Evolutionary conservation across 202 grass and related monocot species (phyloP), one percentile per base, ranked within the genome.

Genomic region (Zizania palustris): DNA sequence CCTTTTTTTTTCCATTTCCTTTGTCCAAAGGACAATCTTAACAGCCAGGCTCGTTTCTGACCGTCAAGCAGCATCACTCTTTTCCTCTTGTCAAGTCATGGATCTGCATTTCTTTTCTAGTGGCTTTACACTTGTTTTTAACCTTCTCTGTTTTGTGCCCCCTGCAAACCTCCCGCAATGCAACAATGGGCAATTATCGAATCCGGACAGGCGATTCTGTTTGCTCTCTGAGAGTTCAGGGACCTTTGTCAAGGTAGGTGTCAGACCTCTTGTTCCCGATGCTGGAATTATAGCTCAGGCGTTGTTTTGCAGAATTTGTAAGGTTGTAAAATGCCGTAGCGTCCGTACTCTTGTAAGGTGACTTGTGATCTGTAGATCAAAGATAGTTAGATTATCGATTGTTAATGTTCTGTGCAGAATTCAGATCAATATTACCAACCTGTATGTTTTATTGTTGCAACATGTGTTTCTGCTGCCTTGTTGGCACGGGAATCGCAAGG

Each of bases 131-230:
- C 55, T 66, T 58, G 45, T 37, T 70, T 70, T 15, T 45, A 68
- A 62, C n/a, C 37, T 13, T 21, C 62, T 54, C 67, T 69, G 11
- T 60, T 68, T 46, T 79, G 13, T 69, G 65, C 63, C 40, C 53
- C 51, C 35, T 69, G 22, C 39, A 45, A 79, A 69, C 53, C 16
- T 15, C 42, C 51, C 36, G 15, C 28, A 79, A 56, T 69, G 51
- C 22, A 15, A 37, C 5, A 28, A 37, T 13, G 53, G 64, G 15
- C 33, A 9, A 19, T 67, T 5, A 22, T 45, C 19, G 36, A 22
- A 1, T 5, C 3, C 36, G 6, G 18, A 0, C 11, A 44, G 48
- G 62, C 15, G 19, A 36, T 77, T 55, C 12, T 51, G 33, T 5
- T 1, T 42, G 5, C 42, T 44, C 3, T 11, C 43, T 39, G 43